A percentile compares a stretch with the other conserved stretches of the same genome.
Conservation (phyloP, 495 filamentous ascomycete species). For the Gamarada debralockiae region DNA sequence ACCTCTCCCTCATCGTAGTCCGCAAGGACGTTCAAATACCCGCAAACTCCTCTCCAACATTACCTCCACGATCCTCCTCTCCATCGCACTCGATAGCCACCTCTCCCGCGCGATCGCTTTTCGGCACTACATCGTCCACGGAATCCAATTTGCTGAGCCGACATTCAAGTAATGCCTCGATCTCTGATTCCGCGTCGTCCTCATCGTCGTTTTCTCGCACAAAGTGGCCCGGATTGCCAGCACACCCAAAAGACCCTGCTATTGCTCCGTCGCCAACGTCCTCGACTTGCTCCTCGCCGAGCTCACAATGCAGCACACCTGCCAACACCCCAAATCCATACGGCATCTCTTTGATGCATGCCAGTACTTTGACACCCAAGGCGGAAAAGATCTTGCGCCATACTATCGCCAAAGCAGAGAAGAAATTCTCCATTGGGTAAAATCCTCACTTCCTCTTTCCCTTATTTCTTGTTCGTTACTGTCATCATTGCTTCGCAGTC, state of each 20-base stretch:
- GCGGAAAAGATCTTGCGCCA: conserved; percentile 19
- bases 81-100: conserved; percentile 13
- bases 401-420: conserved; percentile 20
- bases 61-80: conserved; percentile 12
- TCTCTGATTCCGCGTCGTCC: neutral
- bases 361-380: conserved; percentile 10
- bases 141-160: conserved; percentile 5
- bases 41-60: conserved; percentile 25
- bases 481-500: conserved; percentile 32
- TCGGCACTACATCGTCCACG: conserved; percentile 7
- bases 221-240: conserved; percentile 11
- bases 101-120: conserved; percentile 16
- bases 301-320: neutral
- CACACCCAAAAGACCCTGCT: conserved; percentile 6
- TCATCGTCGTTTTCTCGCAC: conserved; percentile 9
- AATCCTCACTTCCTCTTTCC: conserved; percentile 18
- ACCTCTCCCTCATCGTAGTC: conserved; percentile 46
- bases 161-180: conserved; percentile 6
- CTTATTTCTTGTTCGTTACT: neutral
- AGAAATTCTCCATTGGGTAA: conserved; percentile 23
- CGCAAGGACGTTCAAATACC: conserved; percentile 40
- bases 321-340: conserved; percentile 13
- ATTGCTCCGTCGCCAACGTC: conserved; percentile 1
- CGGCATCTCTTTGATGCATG: conserved; percentile 18
- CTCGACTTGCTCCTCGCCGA: neutral